Conservation (phyloP, 345 rosid species). For the Hirschfeldia incana region DNA sequence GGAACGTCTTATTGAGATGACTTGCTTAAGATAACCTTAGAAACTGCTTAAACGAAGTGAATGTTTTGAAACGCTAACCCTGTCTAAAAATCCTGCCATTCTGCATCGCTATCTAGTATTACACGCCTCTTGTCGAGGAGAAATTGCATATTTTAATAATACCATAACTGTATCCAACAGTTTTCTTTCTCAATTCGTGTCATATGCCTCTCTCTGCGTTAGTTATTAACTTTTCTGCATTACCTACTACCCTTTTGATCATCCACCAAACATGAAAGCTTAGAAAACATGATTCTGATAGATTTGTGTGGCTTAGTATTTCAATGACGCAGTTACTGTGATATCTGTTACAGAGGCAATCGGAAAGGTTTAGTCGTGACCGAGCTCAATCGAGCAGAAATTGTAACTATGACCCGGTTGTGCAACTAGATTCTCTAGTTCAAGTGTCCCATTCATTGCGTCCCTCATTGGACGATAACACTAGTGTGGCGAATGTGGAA, state of each 20-base stretch:
- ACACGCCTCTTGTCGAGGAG: neutral
- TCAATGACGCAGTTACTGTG: constrained; percentile 16
- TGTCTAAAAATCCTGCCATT: neutral
- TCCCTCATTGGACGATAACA: constrained; percentile 54
- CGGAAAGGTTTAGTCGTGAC: constrained; percentile 66
- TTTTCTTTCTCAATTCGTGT: neutral
- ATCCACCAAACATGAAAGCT: constrained; percentile 6
- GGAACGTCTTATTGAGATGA: neutral
- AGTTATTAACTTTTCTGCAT: neutral
- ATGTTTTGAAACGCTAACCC: neutral
- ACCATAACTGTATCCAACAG: neutral
- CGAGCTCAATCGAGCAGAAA: constrained; percentile 60
- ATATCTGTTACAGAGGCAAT: constrained; percentile 63
- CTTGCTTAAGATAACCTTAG: neutral
- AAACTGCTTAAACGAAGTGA: neutral
- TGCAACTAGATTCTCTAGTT: constrained; percentile 57
- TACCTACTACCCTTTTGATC: neutral
- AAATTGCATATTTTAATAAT: neutral
- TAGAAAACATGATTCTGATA: constrained; percentile 14
- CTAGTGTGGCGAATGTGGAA: constrained; percentile 81
- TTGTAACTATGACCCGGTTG: constrained; percentile 55
- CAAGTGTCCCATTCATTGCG: constrained; percentile 58
- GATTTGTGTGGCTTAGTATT: constrained; percentile 12
- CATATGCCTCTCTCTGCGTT: constrained; percentile 7
- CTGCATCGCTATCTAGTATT: neutral